Evolutionary conservation across 345 rosid genomes (phyloP).

Genomic region (Hevea brasiliensis): DNA sequence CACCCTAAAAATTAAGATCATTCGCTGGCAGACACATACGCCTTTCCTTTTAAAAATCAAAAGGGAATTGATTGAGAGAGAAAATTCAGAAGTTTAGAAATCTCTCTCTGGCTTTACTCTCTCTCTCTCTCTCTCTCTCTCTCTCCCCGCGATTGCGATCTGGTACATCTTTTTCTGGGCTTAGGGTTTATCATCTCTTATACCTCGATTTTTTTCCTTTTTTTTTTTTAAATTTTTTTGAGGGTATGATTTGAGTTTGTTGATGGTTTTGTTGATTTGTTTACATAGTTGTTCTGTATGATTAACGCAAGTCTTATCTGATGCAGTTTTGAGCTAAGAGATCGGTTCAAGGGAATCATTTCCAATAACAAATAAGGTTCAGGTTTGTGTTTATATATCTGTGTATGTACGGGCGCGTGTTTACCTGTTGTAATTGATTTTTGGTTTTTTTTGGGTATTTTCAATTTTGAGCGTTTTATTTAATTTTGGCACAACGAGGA

Average conservation of each 20-base stretch:
- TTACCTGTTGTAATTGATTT: too few species aligned
- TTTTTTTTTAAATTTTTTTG: background rate
- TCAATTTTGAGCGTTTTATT: background rate
- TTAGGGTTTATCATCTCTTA: slow-evolving; percentile 29
- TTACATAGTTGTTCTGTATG: slow-evolving; percentile 7
- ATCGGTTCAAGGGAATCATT: slow-evolving; percentile 27
- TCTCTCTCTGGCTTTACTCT: slow-evolving; percentile 7
- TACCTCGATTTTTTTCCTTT: background rate
- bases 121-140: slow-evolving; percentile 8
- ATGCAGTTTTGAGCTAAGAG: slow-evolving; percentile 33
- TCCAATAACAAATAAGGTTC: slow-evolving; percentile 16
- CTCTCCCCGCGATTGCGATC: slow-evolving; percentile 32
- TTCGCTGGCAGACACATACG: slow-evolving; percentile 31
- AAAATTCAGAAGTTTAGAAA: background rate
- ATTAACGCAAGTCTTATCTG: slow-evolving; percentile 19
- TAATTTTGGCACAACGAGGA: background rate
- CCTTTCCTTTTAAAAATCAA: slow-evolving; percentile 14
- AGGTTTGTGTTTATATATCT: background rate
- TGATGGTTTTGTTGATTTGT: background rate
- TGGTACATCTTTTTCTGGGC: slow-evolving; percentile 32
- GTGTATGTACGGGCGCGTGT: too few species aligned
- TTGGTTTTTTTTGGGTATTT: background rate
- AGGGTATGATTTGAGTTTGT: background rate
- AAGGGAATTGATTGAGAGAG: background rate
- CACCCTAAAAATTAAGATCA: slow-evolving; percentile 26